phyloP scores from a whole-genome alignment of 345 rosid genomes.

The Gossypium bickii region DNA sequence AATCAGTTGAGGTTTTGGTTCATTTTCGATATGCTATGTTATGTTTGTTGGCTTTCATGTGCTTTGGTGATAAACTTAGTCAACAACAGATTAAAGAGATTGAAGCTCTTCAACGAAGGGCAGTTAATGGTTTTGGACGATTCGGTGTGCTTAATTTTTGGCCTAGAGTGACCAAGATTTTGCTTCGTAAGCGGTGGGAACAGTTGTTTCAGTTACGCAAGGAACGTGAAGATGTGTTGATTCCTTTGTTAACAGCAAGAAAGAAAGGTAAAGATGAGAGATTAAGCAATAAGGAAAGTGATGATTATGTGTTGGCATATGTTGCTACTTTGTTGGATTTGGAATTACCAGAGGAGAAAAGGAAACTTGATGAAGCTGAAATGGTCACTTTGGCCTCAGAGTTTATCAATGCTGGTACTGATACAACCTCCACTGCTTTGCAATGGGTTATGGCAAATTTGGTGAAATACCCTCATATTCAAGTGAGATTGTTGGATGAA shows the following conservation, averaged over 20 bases:
- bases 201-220: background rate
- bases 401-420: too few species aligned
- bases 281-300: too few species aligned
- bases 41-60: background rate
- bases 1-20: background rate
- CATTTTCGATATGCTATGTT: background rate
- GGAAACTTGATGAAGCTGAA: too few species aligned
- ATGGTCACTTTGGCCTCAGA: too few species aligned
- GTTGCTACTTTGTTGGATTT: background rate
- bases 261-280: background rate
- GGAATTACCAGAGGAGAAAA: too few species aligned
- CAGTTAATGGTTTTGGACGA: background rate
- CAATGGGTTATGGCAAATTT: too few species aligned
- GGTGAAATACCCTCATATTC: background rate
- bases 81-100: background rate
- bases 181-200: background rate
- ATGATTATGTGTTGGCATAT: background rate
- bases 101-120: background rate
- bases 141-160: background rate
- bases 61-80: background rate
- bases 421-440: too few species aligned
- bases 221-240: background rate
- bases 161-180: background rate
- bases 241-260: background rate
- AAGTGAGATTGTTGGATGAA: conserved; percentile 21